phyloP scores from a whole-genome alignment of 2,329 filamentous ascomycete species.

The Calonectria honghensis region DNA sequence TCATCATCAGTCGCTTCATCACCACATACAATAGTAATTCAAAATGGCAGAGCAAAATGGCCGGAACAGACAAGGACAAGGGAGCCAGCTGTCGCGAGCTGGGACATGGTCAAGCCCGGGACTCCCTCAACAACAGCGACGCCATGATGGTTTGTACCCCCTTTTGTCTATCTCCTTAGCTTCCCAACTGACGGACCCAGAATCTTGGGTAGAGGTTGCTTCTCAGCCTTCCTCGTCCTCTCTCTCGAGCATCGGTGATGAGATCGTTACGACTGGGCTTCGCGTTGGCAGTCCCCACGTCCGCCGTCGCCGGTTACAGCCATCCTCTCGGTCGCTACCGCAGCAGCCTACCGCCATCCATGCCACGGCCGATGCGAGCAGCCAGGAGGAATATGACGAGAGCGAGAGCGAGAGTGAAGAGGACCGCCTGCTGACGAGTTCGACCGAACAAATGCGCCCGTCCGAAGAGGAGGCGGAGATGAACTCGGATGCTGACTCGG shows the following conservation, averaged over 20 bases:
- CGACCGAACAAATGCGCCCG: conserved; percentile 70
- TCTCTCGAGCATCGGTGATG: conserved; percentile 88
- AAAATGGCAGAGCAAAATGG: conserved; percentile 55
- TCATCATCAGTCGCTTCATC: conserved; percentile 25
- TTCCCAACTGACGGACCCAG: conserved; percentile 66
- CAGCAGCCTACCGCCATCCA: conserved; percentile 65
- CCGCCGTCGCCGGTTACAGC: conserved; percentile 73
- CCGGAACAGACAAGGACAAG: conserved; percentile 55
- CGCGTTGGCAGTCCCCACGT: conserved; percentile 81
- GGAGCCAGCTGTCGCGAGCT: conserved; percentile 51
- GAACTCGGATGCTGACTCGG: conserved; percentile 70
- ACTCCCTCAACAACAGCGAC: conserved; percentile 58
- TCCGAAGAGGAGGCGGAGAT: conserved; percentile 62
- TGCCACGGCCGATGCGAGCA: conserved; percentile 75
- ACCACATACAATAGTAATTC: conserved; percentile 32
- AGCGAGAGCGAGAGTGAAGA: conserved; percentile 94
- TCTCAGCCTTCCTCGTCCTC: conserved; percentile 97
- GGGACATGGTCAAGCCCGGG: conserved; percentile 57
- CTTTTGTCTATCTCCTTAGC: conserved; percentile 20
- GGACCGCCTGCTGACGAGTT: conserved; percentile 79
- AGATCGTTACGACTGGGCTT: conserved; percentile 93
- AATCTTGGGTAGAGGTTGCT: conserved; percentile 97
- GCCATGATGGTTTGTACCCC: conserved; percentile 59
- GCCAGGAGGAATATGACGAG: conserved; percentile 95
- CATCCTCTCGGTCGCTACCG: conserved; percentile 57